phyloP scores from a whole-genome alignment of 208 protist species.

The Leishmania major region DNA sequence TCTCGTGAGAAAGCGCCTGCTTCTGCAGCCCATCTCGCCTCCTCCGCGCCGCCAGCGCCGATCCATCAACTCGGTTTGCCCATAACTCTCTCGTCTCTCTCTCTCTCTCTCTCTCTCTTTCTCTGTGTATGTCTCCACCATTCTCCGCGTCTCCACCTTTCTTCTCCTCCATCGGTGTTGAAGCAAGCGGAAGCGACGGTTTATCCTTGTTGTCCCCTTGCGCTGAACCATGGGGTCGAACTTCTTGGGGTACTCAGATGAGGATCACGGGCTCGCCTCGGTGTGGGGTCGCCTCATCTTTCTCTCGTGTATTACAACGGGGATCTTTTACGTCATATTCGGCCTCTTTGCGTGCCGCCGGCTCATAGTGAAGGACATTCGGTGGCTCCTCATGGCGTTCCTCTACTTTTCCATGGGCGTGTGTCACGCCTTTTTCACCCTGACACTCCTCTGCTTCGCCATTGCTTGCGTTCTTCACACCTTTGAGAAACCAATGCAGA shows the following conservation, averaged over 20 bases:
- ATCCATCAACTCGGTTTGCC: background rate
- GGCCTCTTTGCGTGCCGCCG: constrained; percentile 65
- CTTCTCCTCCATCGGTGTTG: too few relatives aligned
- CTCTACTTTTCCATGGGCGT: constrained; percentile 69
- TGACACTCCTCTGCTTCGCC: constrained; percentile 64
- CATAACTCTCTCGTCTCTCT: background rate
- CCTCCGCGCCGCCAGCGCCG: background rate
- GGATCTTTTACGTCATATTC: constrained; percentile 58
- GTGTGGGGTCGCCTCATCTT: constrained; percentile 74
- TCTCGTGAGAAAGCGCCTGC: background rate
- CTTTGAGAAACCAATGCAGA: constrained; percentile 44
- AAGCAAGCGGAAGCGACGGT: background rate
- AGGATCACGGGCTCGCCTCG: constrained; percentile 16
- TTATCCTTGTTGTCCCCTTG: background rate
- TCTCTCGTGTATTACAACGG: constrained; percentile 50
- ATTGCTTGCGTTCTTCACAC: constrained; percentile 66
- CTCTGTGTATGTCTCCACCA: background rate
- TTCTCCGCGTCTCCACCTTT: background rate
- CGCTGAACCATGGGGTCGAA: constrained; percentile 19
- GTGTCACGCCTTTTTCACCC: constrained; percentile 69
- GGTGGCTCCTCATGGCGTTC: constrained; percentile 56
- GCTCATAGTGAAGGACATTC: constrained; percentile 54
- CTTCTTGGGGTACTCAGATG: constrained; percentile 28
- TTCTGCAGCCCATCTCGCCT: background rate
- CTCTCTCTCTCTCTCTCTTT: background rate